Evolutionary conservation across 495 filamentous ascomycete genomes (phyloP).

Genomic region (Penicillium odoratum): DNA sequence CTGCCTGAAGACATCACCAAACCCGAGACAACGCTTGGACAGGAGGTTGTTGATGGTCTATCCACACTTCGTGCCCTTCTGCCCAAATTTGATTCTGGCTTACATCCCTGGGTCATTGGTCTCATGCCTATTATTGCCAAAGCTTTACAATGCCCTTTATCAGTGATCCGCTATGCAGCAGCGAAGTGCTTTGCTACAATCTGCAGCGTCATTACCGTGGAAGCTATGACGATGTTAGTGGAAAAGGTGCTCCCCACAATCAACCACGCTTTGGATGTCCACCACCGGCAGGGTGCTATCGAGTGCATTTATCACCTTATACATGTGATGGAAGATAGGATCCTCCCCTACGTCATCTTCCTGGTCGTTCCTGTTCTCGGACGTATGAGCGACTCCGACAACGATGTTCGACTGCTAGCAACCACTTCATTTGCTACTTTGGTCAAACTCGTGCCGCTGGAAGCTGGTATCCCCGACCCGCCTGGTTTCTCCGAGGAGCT

Average conservation of each 20-base stretch:
- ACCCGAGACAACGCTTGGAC: conserved; percentile 70
- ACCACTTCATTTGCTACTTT: conserved; percentile 96
- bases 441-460: conserved; percentile 97
- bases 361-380: conserved; percentile 96
- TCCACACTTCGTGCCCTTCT: conserved; percentile 89
- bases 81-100: conserved; percentile 71
- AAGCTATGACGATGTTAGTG: conserved; percentile 94
- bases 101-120: conserved; percentile 74
- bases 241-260: conserved; percentile 90
- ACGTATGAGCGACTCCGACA: conserved; percentile 98
- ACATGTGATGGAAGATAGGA: conserved; percentile 95
- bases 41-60: conserved; percentile 89
- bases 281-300: conserved; percentile 86
- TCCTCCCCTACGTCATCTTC: conserved; percentile 97
- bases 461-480: conserved; percentile 96
- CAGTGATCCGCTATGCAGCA: conserved; percentile 92
- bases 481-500: conserved; percentile 87
- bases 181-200: conserved; percentile 97
- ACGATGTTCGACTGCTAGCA: conserved; percentile 88
- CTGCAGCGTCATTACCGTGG: conserved; percentile 90
- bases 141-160: conserved; percentile 80
- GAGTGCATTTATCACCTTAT: conserved; percentile 95
- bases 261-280: conserved; percentile 81
- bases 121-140: conserved; percentile 86
- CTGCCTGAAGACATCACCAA: conserved; percentile 69